phyloP scores from a whole-genome alignment of 805 yeast genomes.

The Hanseniaspora occidentalis region DNA sequence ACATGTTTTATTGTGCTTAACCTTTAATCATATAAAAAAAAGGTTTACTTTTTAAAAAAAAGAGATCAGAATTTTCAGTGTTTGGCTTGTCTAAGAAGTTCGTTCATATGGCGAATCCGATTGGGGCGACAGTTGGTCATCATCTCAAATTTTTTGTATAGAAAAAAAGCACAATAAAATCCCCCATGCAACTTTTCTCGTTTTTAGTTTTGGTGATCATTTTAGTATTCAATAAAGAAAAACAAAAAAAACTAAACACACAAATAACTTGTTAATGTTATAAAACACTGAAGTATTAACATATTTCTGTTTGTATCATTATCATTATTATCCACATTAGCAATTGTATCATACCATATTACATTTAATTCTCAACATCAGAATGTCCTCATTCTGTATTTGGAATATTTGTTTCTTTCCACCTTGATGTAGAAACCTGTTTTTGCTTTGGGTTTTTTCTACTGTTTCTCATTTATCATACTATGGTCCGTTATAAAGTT shows the following conservation, averaged over 20 bases:
- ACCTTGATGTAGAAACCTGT: not conserved
- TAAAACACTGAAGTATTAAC: too few species aligned
- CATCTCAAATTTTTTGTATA: slow-evolving; percentile 9
- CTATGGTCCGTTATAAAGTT: too few species aligned
- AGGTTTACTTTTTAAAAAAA: not conserved
- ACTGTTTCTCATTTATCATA: too few species aligned
- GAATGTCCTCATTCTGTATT: not conserved
- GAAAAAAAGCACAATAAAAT: not conserved
- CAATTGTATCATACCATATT: not conserved
- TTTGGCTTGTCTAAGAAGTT: slow-evolving; percentile 24
- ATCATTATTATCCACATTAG: not conserved
- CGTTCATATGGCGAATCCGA: slow-evolving; percentile 22
- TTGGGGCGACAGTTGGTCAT: slow-evolving; percentile 32
- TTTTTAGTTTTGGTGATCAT: not conserved
- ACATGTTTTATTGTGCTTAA: too few species aligned
- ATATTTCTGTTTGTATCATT: too few species aligned
- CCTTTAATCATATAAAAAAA: too few species aligned
- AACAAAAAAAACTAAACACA: too few species aligned
- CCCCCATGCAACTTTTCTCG: too few species aligned
- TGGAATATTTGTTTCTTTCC: not conserved
- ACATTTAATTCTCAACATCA: not conserved
- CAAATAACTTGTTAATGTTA: too few species aligned
- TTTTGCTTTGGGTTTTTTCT: not conserved
- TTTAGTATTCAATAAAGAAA: not conserved
- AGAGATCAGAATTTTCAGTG: slow-evolving; percentile 28